Evolutionary conservation across 2,329 filamentous ascomycete genomes (phyloP).

Genomic region (Colletotrichum zoysiae): DNA sequence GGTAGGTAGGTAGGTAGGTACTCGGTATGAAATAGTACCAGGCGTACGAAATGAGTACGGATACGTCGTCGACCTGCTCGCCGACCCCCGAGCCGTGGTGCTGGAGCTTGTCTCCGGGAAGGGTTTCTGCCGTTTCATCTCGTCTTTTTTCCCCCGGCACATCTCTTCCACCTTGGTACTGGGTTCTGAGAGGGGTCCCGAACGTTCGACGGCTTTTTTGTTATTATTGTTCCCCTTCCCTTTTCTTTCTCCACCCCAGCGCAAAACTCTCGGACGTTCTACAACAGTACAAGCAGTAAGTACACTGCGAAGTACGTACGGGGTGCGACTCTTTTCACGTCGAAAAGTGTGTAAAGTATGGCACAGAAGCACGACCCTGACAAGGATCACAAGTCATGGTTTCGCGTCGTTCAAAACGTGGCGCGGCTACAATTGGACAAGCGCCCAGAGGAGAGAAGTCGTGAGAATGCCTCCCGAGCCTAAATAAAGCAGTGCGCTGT

Average conservation of each 20-base stretch:
- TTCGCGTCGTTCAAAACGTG: not conserved
- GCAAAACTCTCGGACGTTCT: too few species aligned
- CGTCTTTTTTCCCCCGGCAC: slow-evolving; percentile 13
- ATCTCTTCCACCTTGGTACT: not conserved
- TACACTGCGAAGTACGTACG: too few species aligned
- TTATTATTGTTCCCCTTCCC: too few species aligned
- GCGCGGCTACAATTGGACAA: not conserved
- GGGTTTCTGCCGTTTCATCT: slow-evolving; percentile 36
- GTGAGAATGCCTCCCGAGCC: not conserved
- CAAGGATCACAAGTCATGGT: not conserved
- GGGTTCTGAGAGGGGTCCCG: slow-evolving; percentile 4
- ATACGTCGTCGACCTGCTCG: not conserved
- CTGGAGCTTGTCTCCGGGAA: not conserved
- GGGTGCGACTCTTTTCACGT: too few species aligned
- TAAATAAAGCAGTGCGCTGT: not conserved
- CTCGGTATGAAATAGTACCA: too few species aligned
- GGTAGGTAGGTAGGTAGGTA: too few species aligned
- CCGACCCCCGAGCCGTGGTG: not conserved
- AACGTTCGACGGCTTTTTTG: not conserved
- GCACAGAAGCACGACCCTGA: too few species aligned
- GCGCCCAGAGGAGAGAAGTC: not conserved
- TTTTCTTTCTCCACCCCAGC: too few species aligned
- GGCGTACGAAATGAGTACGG: too few species aligned
- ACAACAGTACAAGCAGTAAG: too few species aligned
- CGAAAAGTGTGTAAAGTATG: too few species aligned